These are phyloP conservation scores for Paramecium octaurelia DNA, from an alignment of 73 alveolate genomes.

Conservation along the genomic window DNA sequence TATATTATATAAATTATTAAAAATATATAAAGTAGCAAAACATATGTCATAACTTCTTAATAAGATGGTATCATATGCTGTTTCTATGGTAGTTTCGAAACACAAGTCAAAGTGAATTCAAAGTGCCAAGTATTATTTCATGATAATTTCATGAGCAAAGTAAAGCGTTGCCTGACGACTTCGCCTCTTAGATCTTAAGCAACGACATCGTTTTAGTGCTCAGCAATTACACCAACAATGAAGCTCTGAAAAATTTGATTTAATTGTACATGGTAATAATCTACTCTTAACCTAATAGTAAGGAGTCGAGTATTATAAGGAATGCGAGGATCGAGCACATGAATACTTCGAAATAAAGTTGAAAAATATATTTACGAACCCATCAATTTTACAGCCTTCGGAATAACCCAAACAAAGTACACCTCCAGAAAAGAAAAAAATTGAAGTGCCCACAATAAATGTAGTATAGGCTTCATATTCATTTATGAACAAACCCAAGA, in stretches of 20 bases:
- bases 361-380: neutral
- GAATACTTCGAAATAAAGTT: slow-evolving; percentile 5
- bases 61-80: neutral
- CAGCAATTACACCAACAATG: slow-evolving; percentile 2
- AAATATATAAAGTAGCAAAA: neutral
- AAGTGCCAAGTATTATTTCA: neutral
- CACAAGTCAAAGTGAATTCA: slow-evolving; percentile 5
- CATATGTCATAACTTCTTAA: neutral
- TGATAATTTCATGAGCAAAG: slow-evolving; percentile 22
- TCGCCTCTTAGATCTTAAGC: neutral
- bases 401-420: neutral
- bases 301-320: slow-evolving; percentile 35
- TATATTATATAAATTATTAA: neutral
- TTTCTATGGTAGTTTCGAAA: neutral
- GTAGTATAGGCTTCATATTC: neutral
- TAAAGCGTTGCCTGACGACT: neutral
- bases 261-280: slow-evolving; percentile 37
- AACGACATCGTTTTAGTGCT: slow-evolving; percentile 8
- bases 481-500: neutral
- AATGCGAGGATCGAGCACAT: neutral
- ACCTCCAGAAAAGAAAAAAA: neutral
- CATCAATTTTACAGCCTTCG: neutral
- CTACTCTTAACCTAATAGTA: neutral
- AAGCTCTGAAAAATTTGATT: neutral
- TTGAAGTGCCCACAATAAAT: neutral